Evolutionary conservation across 2,329 filamentous ascomycete species (phyloP), one percentile per base, ranked within the genome.

Genomic region (Phialophora expanda): DNA sequence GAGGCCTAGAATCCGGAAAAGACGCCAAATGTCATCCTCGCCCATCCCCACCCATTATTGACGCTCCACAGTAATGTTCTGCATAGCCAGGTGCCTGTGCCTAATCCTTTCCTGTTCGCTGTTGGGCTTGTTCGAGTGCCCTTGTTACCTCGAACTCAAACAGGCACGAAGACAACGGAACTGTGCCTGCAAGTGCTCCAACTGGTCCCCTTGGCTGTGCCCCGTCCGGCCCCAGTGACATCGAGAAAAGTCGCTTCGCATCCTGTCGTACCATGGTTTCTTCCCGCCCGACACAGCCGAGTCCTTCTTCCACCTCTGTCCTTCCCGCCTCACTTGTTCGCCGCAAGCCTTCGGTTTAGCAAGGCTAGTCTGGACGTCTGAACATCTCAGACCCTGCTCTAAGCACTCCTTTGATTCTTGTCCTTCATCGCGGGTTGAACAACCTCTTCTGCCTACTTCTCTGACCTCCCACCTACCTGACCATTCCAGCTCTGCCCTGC

Each of bases 11-110:
- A 44, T 44, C 38, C 5, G 6, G 38, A 66, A 64, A 69, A 66
- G 64, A 44, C 20, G 63, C 56, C 63, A 56, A 48, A 26, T 54
- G 46, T 54, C 56, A 58, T 34, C 56, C 51, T 46, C 62, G 32
- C 26, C 48, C 57, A 24, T 48, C 59, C 22, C 50, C 12, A 55
- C 51, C 44, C 56, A 51, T 53, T 41, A 57, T 63, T 57, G 61
- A 28, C 61, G 46, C 63, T 65, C 63, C 63, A 65, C 63, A 34
- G 54, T 62, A 51, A 51, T 51, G 63, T 65, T 62, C 58, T 65
- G 63, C 63, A 65, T 65, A 32, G 57, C 51, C 56, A 56, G 30
- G 48, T 32, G 63, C 56, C 62, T 61, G 62, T 61, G 62, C 57
- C 62, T 65, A 53, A 41, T 64, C 60, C 60, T 46, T 50, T 62